These are phyloP conservation scores for Nitzschia palea DNA, from an alignment of 108 stramenopile species.

Conservation along the genomic window DNA sequence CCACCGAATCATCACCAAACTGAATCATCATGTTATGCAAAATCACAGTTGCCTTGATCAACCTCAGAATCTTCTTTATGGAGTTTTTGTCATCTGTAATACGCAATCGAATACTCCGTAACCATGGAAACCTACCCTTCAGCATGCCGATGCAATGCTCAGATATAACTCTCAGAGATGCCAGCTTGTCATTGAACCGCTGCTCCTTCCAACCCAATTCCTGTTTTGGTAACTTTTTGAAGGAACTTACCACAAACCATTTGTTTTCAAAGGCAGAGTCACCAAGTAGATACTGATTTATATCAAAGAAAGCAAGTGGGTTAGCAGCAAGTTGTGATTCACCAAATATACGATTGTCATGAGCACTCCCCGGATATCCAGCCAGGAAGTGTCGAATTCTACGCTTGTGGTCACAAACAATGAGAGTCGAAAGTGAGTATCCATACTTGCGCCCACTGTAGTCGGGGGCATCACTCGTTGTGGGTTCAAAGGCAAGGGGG, in stretches of 20 bases:
- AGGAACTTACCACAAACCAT: neutral
- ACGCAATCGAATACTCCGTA: slow-evolving; percentile 6
- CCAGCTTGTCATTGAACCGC: slow-evolving; percentile 14
- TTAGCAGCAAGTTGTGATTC: neutral
- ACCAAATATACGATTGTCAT: slow-evolving; percentile 13
- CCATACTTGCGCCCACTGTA: slow-evolving; percentile 27
- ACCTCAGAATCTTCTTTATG: neutral
- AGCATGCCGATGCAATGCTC: slow-evolving; percentile 24
- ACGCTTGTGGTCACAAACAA: slow-evolving; percentile 29
- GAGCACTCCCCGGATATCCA: slow-evolving; percentile 7
- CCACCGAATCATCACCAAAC: neutral
- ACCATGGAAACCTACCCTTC: slow-evolving; percentile 29
- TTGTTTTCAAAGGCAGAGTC: slow-evolving; percentile 11
- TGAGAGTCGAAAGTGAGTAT: slow-evolving; percentile 14
- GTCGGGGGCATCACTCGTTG: slow-evolving; percentile 18
- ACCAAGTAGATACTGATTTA: neutral
- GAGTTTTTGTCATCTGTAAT: slow-evolving; percentile 10
- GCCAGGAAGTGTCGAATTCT: slow-evolving; percentile 11
- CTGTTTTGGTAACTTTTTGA: neutral
- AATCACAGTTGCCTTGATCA: neutral
- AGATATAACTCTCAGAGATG: neutral
- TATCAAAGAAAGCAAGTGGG: neutral
- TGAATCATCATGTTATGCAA: slow-evolving; percentile 11
- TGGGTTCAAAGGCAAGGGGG: slow-evolving; percentile 17
- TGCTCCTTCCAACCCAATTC: neutral